phyloP scores from a whole-genome alignment of 441 rosid species.

The Arabidopsis lyrata region DNA sequence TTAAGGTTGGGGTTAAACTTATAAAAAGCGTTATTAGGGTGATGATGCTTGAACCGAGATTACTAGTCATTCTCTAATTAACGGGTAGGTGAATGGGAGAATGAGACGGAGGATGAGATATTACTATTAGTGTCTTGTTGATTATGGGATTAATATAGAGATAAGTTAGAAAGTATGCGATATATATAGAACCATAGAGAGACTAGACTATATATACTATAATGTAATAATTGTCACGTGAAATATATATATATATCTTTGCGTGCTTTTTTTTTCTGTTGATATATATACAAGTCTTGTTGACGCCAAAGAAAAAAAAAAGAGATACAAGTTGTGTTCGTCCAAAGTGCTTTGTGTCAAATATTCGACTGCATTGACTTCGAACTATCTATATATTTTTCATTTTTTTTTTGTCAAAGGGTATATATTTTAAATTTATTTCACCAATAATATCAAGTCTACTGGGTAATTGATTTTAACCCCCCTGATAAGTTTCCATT shows the following conservation, averaged over 20 bases:
- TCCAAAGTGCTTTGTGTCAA: neutral
- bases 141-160: slow-evolving; percentile 31
- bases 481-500: neutral
- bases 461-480: no score
- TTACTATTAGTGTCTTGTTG: slow-evolving; percentile 30
- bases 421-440: no score
- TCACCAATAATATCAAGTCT: neutral
- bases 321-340: slow-evolving; percentile 8
- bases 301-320: neutral
- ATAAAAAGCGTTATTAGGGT: slow-evolving; percentile 29
- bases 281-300: slow-evolving; percentile 21
- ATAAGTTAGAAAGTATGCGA: slow-evolving; percentile 15
- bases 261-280: slow-evolving; percentile 41
- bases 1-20: slow-evolving; percentile 18
- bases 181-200: slow-evolving; percentile 6
- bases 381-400: no score
- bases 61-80: slow-evolving; percentile 35
- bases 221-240: slow-evolving; percentile 32
- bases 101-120: neutral
- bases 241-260: slow-evolving; percentile 20
- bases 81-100: neutral
- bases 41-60: slow-evolving; percentile 27
- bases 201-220: neutral
- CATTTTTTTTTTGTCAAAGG: no score
- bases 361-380: neutral